These are phyloP conservation scores for Blakeslea trispora DNA, from an alignment of 371 early-diverging fungal species.

Conservation along the genomic window DNA sequence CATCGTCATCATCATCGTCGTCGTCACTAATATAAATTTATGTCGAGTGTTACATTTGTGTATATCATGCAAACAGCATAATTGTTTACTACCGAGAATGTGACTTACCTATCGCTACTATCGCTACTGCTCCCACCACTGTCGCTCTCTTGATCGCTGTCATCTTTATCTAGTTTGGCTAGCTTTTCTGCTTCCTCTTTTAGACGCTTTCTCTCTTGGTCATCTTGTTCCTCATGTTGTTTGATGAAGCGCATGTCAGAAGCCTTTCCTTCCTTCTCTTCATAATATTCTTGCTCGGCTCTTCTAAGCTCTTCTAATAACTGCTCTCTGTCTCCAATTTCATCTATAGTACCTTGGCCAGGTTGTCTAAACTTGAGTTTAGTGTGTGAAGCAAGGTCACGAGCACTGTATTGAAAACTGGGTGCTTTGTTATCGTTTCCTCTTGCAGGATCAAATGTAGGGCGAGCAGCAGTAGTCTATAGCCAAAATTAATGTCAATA, in stretches of 20 bases:
- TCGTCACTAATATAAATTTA: slow-evolving; percentile 55
- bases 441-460: slow-evolving; percentile 84
- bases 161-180: slow-evolving; percentile 66
- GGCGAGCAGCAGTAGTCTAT: slow-evolving; percentile 77
- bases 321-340: slow-evolving; percentile 60
- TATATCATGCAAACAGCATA: slow-evolving; percentile 17
- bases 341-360: slow-evolving; percentile 78
- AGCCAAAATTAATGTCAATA: no score
- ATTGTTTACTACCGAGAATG: neutral
- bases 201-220: slow-evolving; percentile 32
- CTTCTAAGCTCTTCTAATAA: slow-evolving; percentile 69
- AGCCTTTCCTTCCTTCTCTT: slow-evolving; percentile 40
- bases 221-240: slow-evolving; percentile 30
- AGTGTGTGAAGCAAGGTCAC: slow-evolving; percentile 86
- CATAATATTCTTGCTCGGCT: slow-evolving; percentile 71
- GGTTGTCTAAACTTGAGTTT: slow-evolving; percentile 86
- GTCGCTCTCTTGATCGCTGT: slow-evolving; percentile 61
- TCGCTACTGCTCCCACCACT: slow-evolving; percentile 32
- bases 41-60: no score
- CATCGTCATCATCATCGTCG: slow-evolving; percentile 89
- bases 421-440: slow-evolving; percentile 79
- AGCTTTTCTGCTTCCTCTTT: slow-evolving; percentile 45
- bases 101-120: slow-evolving; percentile 21
- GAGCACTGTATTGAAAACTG: slow-evolving; percentile 70
- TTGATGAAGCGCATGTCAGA: slow-evolving; percentile 25